Evolutionary conservation across 192 early-diverging fungal species (phyloP).

Genomic region (Rhizophlyctis rosea): DNA sequence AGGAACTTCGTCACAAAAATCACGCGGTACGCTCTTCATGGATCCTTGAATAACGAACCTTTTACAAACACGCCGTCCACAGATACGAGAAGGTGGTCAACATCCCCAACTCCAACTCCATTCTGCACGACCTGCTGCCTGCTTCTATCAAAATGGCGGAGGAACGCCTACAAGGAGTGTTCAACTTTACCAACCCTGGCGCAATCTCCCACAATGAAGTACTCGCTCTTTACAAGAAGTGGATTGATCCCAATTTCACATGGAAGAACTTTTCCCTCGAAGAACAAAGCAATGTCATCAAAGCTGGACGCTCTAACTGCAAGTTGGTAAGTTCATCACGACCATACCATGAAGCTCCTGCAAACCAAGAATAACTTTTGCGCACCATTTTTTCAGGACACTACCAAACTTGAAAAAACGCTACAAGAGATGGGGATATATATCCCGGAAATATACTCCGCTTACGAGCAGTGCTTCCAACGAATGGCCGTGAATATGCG

Average conservation of each 20-base stretch:
- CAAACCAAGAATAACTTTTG: no score
- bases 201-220: slow-evolving; percentile 34
- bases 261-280: slow-evolving; percentile 34
- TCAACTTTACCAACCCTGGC: slow-evolving; percentile 30
- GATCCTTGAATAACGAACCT: neutral
- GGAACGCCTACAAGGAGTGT: slow-evolving; percentile 14
- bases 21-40: slow-evolving; percentile 11
- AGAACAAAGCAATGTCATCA: slow-evolving; percentile 28
- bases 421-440: slow-evolving; percentile 17
- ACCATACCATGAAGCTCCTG: no score
- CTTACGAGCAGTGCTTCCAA: slow-evolving; percentile 30
- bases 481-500: slow-evolving; percentile 26
- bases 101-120: slow-evolving; percentile 32
- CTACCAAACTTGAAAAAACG: slow-evolving; percentile 20
- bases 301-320: slow-evolving; percentile 28
- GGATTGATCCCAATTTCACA: slow-evolving; percentile 20
- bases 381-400: no score
- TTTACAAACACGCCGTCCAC: neutral
- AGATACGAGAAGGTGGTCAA: slow-evolving; percentile 27
- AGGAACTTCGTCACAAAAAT: slow-evolving; percentile 34
- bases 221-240: slow-evolving; percentile 27
- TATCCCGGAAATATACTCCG: slow-evolving; percentile 21
- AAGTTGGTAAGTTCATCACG: no score
- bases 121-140: slow-evolving; percentile 27
- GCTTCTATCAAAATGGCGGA: slow-evolving; percentile 16